These are phyloP conservation scores for Globomyces pollinis-pini DNA, from an alignment of 192 early-diverging fungal genomes.

Conservation along the genomic window DNA sequence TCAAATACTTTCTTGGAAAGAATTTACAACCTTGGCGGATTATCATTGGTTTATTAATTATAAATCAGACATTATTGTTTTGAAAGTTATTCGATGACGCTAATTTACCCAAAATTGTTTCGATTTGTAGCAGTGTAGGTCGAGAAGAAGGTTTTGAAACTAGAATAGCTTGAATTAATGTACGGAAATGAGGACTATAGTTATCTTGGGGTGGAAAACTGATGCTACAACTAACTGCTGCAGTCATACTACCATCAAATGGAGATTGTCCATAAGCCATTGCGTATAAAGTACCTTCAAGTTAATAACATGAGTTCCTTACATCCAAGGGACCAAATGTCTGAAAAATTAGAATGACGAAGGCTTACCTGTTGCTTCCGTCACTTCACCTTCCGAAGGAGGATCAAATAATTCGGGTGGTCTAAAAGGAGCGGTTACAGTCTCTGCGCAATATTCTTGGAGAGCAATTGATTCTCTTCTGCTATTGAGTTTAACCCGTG, in stretches of 20 bases:
- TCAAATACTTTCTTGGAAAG: no score
- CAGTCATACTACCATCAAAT: conserved; percentile 41
- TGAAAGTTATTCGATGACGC: no score
- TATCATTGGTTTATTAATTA: no score
- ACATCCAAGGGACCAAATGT: conserved; percentile 45
- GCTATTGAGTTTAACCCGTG: conserved; percentile 24
- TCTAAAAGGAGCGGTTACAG: conserved; percentile 41
- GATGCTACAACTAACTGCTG: conserved; percentile 26
- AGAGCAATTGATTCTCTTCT: conserved; percentile 37
- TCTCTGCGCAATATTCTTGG: conserved; percentile 41
- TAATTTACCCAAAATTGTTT: neutral
- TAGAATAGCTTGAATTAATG: conserved; percentile 15
- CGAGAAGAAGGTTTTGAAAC: conserved; percentile 5
- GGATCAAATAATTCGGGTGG: conserved; percentile 49
- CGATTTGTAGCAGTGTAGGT: neutral
- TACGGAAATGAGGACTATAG: conserved; percentile 13
- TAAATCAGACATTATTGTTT: no score
- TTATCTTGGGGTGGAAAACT: conserved; percentile 26
- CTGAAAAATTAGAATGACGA: no score
- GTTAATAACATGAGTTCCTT: no score
- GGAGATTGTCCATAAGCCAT: conserved; percentile 38
- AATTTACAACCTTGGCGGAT: no score
- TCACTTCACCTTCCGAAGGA: conserved; percentile 18
- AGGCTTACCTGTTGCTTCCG: conserved; percentile 31
- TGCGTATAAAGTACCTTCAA: conserved; percentile 39